These are phyloP conservation scores for Madurella fahalii DNA, from an alignment of 2,329 filamentous ascomycete genomes.

Conservation along the genomic window DNA sequence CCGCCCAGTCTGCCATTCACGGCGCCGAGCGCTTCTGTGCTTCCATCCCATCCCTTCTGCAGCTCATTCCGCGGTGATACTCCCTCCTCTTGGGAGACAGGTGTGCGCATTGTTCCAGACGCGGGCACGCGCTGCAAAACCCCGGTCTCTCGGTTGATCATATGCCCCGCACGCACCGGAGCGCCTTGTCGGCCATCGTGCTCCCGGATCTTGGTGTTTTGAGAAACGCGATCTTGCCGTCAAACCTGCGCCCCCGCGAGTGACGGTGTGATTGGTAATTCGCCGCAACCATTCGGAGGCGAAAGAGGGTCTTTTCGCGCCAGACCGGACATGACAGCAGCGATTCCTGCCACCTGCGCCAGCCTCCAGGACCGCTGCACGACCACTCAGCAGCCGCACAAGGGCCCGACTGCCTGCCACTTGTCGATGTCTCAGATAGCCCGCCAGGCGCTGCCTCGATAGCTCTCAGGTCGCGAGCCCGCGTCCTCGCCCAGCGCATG, in stretches of 20 bases:
- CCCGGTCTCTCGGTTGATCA: constrained; percentile 7
- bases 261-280: constrained; percentile 20
- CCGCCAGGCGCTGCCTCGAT: constrained; percentile 11
- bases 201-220: constrained; percentile 3
- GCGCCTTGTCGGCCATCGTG: not conserved
- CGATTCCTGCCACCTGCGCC: constrained; percentile 19
- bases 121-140: constrained; percentile 9
- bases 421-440: constrained; percentile 26
- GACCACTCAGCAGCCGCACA: constrained; percentile 15
- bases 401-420: constrained; percentile 19
- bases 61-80: not conserved
- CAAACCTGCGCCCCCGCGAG: not conserved
- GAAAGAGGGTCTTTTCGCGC: constrained; percentile 10
- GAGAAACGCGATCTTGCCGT: not conserved
- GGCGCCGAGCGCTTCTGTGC: not conserved
- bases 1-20: not conserved
- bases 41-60: not conserved
- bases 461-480: constrained; percentile 18
- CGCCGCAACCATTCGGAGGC: constrained; percentile 9
- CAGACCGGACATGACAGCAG: constrained; percentile 10
- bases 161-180: constrained; percentile 4
- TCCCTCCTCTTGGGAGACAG: not conserved
- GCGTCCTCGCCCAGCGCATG: constrained; percentile 12
- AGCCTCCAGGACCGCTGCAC: constrained; percentile 14
- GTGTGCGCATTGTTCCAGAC: constrained; percentile 2